These are phyloP conservation scores for Trypanosoma boissoni DNA, from an alignment of 208 protist genomes.

Conservation along the genomic window DNA sequence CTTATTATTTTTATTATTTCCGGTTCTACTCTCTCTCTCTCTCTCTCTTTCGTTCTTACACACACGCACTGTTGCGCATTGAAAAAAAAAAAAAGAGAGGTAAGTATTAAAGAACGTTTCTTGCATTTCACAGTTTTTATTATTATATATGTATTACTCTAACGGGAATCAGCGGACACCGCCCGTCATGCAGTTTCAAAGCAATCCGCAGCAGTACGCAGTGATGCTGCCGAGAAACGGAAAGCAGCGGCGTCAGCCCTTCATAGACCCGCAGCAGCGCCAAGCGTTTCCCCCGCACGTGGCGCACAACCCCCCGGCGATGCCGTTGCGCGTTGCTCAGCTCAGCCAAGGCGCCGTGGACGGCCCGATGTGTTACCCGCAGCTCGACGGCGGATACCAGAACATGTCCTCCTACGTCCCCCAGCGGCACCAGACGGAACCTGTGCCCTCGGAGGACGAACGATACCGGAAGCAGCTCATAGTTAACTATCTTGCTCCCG, in stretches of 20 bases:
- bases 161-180: constrained; percentile 5
- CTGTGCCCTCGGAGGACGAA: constrained; percentile 48
- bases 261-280: constrained; percentile 7
- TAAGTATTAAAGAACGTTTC: no score
- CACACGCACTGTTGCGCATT: background rate
- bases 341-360: constrained; percentile 8
- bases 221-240: constrained; percentile 7
- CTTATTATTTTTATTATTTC: constrained; percentile 7
- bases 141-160: constrained; percentile 11
- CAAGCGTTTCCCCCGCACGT: background rate
- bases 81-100: no score
- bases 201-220: constrained; percentile 14
- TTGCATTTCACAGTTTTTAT: background rate
- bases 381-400: background rate
- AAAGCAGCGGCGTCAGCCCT: constrained; percentile 4
- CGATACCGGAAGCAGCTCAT: constrained; percentile 75
- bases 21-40: no score
- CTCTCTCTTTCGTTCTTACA: no score
- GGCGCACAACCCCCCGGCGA: background rate
- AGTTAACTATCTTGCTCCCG: constrained; percentile 74
- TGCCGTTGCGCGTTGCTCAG: constrained; percentile 6
- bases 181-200: background rate
- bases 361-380: constrained; percentile 7
- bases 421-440: constrained; percentile 30
- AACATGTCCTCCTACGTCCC: background rate